phyloP scores from a whole-genome alignment of 2,329 filamentous ascomycete genomes.

The Diaporthe eres region DNA sequence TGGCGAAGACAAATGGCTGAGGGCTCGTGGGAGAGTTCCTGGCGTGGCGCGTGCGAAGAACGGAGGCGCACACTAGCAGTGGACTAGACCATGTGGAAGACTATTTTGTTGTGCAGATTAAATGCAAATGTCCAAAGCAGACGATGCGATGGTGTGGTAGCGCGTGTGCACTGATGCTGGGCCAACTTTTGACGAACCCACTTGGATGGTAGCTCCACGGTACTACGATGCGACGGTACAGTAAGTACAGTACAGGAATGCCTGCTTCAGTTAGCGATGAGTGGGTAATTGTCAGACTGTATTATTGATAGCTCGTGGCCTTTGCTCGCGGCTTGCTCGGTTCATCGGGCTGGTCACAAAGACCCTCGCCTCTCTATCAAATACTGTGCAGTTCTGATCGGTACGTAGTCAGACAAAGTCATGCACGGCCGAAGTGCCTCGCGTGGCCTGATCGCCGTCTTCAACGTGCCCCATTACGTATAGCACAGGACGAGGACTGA shows the following conservation, averaged over 20 bases:
- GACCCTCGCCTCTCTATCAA: background rate
- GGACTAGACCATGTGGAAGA: background rate
- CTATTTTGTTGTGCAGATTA: constrained; percentile 4
- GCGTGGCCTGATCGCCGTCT: background rate
- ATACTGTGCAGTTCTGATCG: background rate
- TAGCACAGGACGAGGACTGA: constrained; percentile 11
- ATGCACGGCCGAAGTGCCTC: constrained; percentile 22
- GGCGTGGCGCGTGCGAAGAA: background rate
- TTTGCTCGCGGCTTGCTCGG: background rate
- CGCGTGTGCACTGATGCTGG: constrained; percentile 26
- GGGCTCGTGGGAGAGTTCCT: background rate
- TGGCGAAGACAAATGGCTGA: background rate
- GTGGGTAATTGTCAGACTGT: background rate
- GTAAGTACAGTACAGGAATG: background rate
- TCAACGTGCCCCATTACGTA: constrained; percentile 5
- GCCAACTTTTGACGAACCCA: constrained; percentile 20
- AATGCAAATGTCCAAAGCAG: background rate
- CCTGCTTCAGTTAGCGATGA: background rate
- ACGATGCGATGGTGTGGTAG: constrained; percentile 26
- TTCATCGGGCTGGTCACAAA: background rate
- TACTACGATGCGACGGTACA: constrained; percentile 2
- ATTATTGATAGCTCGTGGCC: background rate
- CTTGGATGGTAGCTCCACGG: constrained; percentile 31
- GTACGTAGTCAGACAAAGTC: constrained; percentile 6
- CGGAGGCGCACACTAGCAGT: background rate